Conservation (phyloP, 176 grass and related monocot genomes). For the Bromus sterilis region DNA sequence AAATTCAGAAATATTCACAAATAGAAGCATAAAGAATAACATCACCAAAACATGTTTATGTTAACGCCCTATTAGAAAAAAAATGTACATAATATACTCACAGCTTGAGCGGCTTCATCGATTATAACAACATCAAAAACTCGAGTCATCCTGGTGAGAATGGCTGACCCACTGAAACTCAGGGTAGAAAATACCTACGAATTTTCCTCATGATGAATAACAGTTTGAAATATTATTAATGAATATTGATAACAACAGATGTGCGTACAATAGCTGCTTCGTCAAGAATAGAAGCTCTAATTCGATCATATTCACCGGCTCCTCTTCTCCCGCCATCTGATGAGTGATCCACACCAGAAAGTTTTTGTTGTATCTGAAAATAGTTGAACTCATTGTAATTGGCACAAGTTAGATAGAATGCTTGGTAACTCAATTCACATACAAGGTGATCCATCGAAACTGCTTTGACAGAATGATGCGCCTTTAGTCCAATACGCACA, state of each 20-base stretch:
- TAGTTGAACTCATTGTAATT: constrained; percentile 18
- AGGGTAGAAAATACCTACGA: constrained; percentile 93
- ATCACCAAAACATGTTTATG: background rate
- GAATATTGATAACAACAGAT: constrained; percentile 15
- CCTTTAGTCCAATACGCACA: constrained; percentile 82
- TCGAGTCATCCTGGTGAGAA: constrained; percentile 78
- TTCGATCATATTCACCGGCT: constrained; percentile 62
- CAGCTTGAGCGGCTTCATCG: constrained; percentile 98
- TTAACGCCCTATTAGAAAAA: constrained; percentile 5
- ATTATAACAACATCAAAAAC: constrained; percentile 96
- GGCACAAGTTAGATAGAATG: constrained; percentile 31
- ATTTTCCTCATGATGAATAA: constrained; percentile 15
- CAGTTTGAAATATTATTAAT: background rate
- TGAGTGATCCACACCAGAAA: constrained; percentile 48
- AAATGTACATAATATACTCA: constrained; percentile 30
- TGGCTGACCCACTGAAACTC: constrained; percentile 82
- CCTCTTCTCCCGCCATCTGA: constrained; percentile 47
- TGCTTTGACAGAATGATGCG: constrained; percentile 88
- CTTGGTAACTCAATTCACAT: constrained; percentile 18
- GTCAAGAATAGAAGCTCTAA: constrained; percentile 74
- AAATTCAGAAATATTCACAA: constrained; percentile 18
- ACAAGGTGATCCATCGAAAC: constrained; percentile 98
- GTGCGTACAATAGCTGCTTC: constrained; percentile 81
- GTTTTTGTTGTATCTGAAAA: constrained; percentile 86
- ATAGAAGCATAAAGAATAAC: constrained; percentile 8